Base-by-base conservation (phyloP, 2,329 filamentous ascomycete species). In the Ceratocystis papillata region DNA sequence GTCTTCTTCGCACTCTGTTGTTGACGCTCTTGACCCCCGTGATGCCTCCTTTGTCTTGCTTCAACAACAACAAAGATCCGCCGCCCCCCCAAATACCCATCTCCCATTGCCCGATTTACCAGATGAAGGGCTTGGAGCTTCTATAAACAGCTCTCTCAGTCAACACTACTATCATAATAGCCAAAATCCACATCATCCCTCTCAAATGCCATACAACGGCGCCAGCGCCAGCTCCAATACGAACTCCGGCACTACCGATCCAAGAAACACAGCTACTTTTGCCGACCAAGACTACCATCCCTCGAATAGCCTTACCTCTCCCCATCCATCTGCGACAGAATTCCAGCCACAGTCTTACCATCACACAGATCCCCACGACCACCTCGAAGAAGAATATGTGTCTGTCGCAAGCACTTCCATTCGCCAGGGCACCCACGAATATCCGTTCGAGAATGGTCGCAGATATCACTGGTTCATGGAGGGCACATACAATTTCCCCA, bases 401-500 rank as follows among this genome's bases (percentile, higher is more conserved):
- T 65, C 63, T 6, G 55, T 65, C 15, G 63, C 63, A 15, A 65
- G 63, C 41, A 67, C 66, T 17, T 65, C 63, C 8, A 65, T 67
- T 33, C 63, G 63, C 22, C 59, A 62, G n/a, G 60, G 41, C 15
- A 57, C 50, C 28, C 66, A 67, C 44, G 68, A 63, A 4, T 68
- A 69, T 60, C 65, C 64, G 5, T 67, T 55, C 53, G 67, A 67
- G 20, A 68, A 69, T 60, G 68, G 68, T 17, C 44, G 72, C 48
- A 65, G 71, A 20, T 80, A 80, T 67, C 78, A 80, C 69, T 73
- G 74, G 44, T 80, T 76, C 69, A 74, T 75, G 62, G 72, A 76
- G 50, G 76, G 76, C 44, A 73, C 74, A 10, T 85, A 85, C 70
- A 80, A 80, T 65, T 83, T 84, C 62, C 83, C 83, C 30, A 85